These are phyloP conservation scores for Neurospora sp. DNA, from an alignment of 495 filamentous ascomycete genomes.

Conservation along the genomic window DNA sequence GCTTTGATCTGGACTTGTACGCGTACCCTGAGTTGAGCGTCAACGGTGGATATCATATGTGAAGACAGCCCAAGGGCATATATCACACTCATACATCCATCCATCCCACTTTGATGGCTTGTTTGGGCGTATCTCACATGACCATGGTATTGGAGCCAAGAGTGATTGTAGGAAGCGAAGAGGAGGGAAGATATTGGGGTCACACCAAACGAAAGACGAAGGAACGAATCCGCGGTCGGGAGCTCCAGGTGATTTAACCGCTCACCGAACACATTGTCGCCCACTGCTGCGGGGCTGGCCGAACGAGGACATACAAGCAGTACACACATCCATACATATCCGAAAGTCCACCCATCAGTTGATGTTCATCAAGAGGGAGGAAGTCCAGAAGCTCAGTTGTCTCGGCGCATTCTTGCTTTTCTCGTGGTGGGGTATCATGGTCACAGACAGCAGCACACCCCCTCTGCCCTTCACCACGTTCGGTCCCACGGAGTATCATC, in stretches of 20 bases:
- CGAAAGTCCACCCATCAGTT: background rate
- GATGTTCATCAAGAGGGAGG: background rate
- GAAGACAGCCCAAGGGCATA: background rate
- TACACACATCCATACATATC: background rate
- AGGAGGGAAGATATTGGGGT: background rate
- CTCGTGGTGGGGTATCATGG: background rate
- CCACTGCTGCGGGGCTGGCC: background rate
- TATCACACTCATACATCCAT: background rate
- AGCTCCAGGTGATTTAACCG: background rate
- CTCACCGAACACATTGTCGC: background rate
- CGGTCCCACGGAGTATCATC: background rate
- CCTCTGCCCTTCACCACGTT: background rate
- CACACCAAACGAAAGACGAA: background rate
- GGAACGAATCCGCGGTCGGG: background rate
- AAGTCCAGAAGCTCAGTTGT: background rate
- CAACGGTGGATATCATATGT: background rate
- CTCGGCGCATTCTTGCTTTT: background rate
- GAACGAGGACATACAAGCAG: background rate
- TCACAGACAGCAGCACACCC: background rate
- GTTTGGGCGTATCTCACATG: background rate
- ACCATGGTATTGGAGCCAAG: background rate
- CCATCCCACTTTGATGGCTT: background rate
- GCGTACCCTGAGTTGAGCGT: conserved; percentile 19
- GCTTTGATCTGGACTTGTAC: conserved; percentile 20
- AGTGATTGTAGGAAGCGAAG: background rate